Conservation (phyloP, 108 stramenopile genomes). For the Conticribra guillardii region DNA sequence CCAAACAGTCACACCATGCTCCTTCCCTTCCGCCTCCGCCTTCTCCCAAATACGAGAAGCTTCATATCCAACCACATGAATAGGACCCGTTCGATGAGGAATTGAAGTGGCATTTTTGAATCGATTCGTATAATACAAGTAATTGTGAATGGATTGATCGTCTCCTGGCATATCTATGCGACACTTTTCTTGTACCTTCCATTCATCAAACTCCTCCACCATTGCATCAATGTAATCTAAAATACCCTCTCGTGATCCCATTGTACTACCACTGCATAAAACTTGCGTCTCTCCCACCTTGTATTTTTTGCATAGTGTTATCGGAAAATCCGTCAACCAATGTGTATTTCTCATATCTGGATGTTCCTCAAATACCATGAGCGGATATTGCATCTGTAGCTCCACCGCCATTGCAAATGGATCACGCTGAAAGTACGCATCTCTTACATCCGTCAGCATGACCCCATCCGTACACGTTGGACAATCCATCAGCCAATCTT, state of each 20-base stretch:
- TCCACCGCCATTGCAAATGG: slow-evolving; percentile 65
- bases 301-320: slow-evolving; percentile 21
- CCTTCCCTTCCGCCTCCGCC: slow-evolving; percentile 10
- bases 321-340: slow-evolving; percentile 53
- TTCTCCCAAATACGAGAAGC: slow-evolving; percentile 29
- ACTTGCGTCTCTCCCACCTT: slow-evolving; percentile 51
- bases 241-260: slow-evolving; percentile 76
- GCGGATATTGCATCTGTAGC: slow-evolving; percentile 38
- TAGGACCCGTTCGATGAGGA: slow-evolving; percentile 38
- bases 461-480: slow-evolving; percentile 67
- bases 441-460: slow-evolving; percentile 63
- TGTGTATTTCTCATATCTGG: slow-evolving; percentile 57
- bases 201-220: slow-evolving; percentile 67
- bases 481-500: slow-evolving; percentile 69
- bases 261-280: slow-evolving; percentile 74
- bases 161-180: slow-evolving; percentile 55
- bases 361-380: slow-evolving; percentile 70
- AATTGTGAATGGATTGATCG: slow-evolving; percentile 86
- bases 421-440: slow-evolving; percentile 70
- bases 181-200: slow-evolving; percentile 60
- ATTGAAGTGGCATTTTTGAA: slow-evolving; percentile 52
- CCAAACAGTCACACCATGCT: not conserved
- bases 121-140: slow-evolving; percentile 68
- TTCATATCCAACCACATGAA: slow-evolving; percentile 47
- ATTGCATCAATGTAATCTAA: slow-evolving; percentile 67